Base-by-base conservation (phyloP, 225 moss, liverwort and hornwort genomes). In the Lunularia cruciata region DNA sequence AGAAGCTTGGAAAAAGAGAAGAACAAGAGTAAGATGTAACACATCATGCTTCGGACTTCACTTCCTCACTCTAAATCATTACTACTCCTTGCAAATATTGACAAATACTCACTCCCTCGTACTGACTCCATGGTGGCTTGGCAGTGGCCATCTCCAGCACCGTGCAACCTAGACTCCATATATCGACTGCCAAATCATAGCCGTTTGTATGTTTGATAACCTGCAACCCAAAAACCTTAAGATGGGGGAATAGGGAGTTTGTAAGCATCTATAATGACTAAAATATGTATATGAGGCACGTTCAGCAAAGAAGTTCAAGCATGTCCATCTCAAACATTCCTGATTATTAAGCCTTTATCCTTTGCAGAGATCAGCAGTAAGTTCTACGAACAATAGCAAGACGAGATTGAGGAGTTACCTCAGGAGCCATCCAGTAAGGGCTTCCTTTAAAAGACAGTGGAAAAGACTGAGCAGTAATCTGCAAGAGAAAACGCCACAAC, bases 381-480 rank as follows among this genome's bases (percentile, higher is more conserved):
- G n/a, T 32, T 15, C 8, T 42, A 26, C 11, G 11, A 22, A 13
- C 6, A 33, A n/a, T 1, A 37, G 47, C 7, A 10, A 38, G 10
- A 6, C 25, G 3, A 13, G 36, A 57, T 9, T 16, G 45, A 20
- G 15, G 28, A 43, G 8, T 65, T 72, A 96, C 95, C 83, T 96
- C 95, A 16, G 95, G 95, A 71, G 95, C 95, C 95, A 96, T 96
- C 95, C 95, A 96, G 73, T 96, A 90, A 30, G 92, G 92, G 75
- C 90, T 96, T 55, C 95, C 95, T 73, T 90, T 87, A 72, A 90
- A 92, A 59, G 95, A 84, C 6, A 79, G 72, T 74, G 84, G 76
- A 63, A 80, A 84, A 23, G 79, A 80, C 28, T 84, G 79, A 2
- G 74, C 77, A 35, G 80, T 77, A 40, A 84, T 84, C 84, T 84